Percentiles rank a stretch among this genome's conserved stretches.
These are phyloP conservation scores for Dactylellina parvicollis DNA, from an alignment of 2,329 filamentous ascomycete genomes.

Conservation along the genomic window DNA sequence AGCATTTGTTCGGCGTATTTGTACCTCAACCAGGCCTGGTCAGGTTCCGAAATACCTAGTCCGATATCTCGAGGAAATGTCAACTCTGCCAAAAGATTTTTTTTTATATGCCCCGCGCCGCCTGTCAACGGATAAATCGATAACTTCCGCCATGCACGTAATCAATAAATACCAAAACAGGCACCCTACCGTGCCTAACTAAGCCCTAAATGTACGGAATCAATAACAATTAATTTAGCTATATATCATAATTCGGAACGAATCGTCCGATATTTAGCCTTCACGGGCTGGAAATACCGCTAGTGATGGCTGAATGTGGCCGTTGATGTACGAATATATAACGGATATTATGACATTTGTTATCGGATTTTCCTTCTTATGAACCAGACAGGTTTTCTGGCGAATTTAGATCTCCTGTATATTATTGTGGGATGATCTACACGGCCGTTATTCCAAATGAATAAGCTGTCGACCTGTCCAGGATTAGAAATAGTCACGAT, in stretches of 20 bases:
- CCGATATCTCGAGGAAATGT: background rate
- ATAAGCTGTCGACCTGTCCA: no score
- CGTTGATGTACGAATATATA: background rate
- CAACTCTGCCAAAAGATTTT: no score
- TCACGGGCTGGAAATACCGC: background rate
- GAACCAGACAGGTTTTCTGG: no score
- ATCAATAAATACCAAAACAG: background rate
- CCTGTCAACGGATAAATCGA: slow-evolving; percentile 23
- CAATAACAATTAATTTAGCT: background rate
- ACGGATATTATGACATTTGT: background rate
- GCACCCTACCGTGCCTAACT: background rate
- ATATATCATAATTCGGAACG: no score
- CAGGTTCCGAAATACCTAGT: background rate
- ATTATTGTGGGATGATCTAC: no score
- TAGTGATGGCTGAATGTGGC: background rate
- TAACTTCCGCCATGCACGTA: slow-evolving; percentile 1
- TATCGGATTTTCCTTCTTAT: background rate
- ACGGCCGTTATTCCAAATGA: no score
- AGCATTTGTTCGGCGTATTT: no score
- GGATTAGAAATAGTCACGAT: no score
- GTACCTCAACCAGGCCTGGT: no score
- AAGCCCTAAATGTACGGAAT: background rate
- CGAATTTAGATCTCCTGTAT: no score
- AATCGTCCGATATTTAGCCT: background rate
- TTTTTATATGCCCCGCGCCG: slow-evolving; percentile 10